These are phyloP conservation scores for Ceratocystis ficicola DNA, from an alignment of 2,329 filamentous ascomycete genomes.

Conservation along the genomic window DNA sequence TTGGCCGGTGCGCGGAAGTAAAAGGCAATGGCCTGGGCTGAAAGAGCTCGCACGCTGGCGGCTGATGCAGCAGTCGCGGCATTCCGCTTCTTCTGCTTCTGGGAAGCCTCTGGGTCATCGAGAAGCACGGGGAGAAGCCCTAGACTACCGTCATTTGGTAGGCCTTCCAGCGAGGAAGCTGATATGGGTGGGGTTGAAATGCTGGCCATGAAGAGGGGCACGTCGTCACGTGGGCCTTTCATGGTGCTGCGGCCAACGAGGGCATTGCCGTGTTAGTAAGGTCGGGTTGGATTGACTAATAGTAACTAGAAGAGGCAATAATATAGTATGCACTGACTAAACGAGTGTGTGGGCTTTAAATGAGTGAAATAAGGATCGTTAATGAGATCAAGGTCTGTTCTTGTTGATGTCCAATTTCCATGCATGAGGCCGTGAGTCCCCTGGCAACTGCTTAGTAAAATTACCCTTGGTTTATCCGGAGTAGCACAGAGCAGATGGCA, in stretches of 20 bases:
- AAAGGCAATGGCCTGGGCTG: slow-evolving; percentile 72
- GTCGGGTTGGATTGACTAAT: not conserved
- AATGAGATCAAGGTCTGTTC: not conserved
- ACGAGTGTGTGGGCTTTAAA: slow-evolving; percentile 5
- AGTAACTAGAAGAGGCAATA: not conserved
- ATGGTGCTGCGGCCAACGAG: slow-evolving; percentile 7
- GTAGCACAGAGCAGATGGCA: slow-evolving; percentile 2
- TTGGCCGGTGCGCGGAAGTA: slow-evolving; percentile 88
- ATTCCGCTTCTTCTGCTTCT: slow-evolving; percentile 29
- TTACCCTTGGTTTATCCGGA: not conserved
- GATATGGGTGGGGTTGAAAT: not conserved
- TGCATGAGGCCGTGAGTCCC: not conserved
- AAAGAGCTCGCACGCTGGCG: slow-evolving; percentile 70
- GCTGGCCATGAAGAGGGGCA: slow-evolving; percentile 4
- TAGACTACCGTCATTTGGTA: slow-evolving; percentile 30
- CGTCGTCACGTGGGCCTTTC: slow-evolving; percentile 3
- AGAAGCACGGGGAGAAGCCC: slow-evolving; percentile 35
- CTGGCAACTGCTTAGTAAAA: not conserved
- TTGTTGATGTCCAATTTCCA: not conserved
- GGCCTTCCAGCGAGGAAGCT: not conserved
- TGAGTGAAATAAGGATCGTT: not conserved
- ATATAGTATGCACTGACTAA: slow-evolving; percentile 5
- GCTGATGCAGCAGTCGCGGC: slow-evolving; percentile 65
- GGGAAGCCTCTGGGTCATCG: slow-evolving; percentile 36
- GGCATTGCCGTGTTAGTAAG: not conserved